Conservation (phyloP, 495 filamentous ascomycete species). For the Aspergillus conjunctus region DNA sequence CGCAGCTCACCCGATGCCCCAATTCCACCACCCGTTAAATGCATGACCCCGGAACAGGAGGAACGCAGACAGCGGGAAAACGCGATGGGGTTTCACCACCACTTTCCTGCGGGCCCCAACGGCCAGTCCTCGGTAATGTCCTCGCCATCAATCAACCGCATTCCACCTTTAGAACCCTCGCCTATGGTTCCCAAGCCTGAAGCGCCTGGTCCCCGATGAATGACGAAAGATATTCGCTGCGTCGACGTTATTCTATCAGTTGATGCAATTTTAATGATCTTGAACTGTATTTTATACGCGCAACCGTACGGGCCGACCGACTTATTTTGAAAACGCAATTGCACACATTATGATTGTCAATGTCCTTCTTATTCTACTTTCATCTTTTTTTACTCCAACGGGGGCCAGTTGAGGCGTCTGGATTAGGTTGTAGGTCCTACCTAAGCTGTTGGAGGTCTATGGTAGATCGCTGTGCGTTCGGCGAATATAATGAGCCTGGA, state of each 20-base stretch:
- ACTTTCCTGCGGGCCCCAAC: constrained; percentile 26
- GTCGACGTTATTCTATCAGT: too few relatives aligned
- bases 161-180: constrained; percentile 40
- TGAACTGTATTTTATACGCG: background rate
- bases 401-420: background rate
- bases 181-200: constrained; percentile 33
- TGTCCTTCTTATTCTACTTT: background rate
- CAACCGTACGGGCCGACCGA: background rate
- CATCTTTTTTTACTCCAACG: background rate
- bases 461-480: background rate
- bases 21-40: constrained; percentile 49
- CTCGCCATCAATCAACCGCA: constrained; percentile 43
- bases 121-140: constrained; percentile 36
- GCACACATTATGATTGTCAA: background rate
- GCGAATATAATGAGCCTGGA: constrained; percentile 18
- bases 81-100: constrained; percentile 33
- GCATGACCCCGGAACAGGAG: constrained; percentile 52
- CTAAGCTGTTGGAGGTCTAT: background rate
- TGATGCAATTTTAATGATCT: background rate
- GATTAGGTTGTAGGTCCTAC: background rate
- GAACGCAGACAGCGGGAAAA: constrained; percentile 48
- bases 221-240: background rate
- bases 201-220: constrained; percentile 10
- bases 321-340: background rate
- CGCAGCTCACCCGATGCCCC: constrained; percentile 51